phyloP scores from a whole-genome alignment of 176 grass and related monocot genomes.

The Eremochloa ophiuroides region DNA sequence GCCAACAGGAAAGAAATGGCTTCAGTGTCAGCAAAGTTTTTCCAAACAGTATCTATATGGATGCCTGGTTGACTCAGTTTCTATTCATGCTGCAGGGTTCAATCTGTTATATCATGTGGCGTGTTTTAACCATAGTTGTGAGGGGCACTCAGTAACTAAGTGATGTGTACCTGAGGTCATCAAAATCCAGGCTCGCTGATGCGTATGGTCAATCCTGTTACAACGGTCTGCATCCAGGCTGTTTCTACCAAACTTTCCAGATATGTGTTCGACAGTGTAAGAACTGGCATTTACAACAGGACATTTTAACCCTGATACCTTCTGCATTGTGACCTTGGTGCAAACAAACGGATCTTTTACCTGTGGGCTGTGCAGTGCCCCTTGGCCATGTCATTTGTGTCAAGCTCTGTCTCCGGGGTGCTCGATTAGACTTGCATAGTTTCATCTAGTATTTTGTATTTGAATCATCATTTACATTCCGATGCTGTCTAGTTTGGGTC shows the following conservation, averaged over 20 bases:
- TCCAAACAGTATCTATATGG: not conserved
- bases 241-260: not conserved
- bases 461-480: not conserved
- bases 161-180: conserved; percentile 7
- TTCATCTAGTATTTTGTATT: conserved; percentile 14
- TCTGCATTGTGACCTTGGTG: not conserved
- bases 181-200: not conserved
- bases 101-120: conserved; percentile 11
- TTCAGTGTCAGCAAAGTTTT: not conserved
- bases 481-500: not conserved
- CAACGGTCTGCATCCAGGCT: not conserved
- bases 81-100: conserved; percentile 21
- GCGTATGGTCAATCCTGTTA: not conserved
- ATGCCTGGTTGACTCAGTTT: not conserved
- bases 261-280: not conserved
- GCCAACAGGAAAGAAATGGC: not conserved
- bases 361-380: not conserved
- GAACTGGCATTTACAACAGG: conserved; percentile 32
- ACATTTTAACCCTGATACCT: conserved; percentile 40
- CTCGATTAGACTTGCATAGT: not conserved
- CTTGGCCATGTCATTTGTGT: not conserved
- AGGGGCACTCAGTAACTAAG: not conserved
- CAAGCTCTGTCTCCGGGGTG: not conserved
- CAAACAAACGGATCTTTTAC: not conserved
- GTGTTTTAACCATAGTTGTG: conserved; percentile 4